Percentiles rank a stretch among this genome's conserved stretches.
Conservation (phyloP, 495 filamentous ascomycete species). For the Xylaria sp. region DNA sequence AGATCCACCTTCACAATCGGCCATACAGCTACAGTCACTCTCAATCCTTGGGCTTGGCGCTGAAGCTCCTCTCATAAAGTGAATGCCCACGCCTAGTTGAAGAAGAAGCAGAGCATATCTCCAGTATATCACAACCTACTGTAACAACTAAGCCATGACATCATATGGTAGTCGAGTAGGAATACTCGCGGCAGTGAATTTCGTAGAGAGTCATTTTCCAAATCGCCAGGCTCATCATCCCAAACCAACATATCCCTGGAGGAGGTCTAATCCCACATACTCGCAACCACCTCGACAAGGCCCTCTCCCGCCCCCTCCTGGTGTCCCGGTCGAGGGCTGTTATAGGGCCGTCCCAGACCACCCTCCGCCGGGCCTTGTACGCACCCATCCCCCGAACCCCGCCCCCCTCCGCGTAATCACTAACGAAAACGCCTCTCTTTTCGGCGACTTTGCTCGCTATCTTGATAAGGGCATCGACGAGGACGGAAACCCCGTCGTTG, state of each 20-base stretch:
- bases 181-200: background rate
- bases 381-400: slow-evolving; percentile 55
- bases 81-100: background rate
- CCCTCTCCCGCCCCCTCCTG: background rate
- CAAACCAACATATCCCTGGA: background rate
- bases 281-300: background rate
- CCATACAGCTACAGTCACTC: background rate
- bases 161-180: background rate
- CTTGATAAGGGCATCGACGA: slow-evolving; percentile 77
- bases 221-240: background rate
- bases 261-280: background rate
- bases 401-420: slow-evolving; percentile 65
- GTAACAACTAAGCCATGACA: slow-evolving; percentile 1
- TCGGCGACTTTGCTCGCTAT: slow-evolving; percentile 83
- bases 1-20: background rate
- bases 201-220: slow-evolving; percentile 11
- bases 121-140: background rate
- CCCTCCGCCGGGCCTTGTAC: slow-evolving; percentile 47
- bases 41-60: background rate
- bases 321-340: background rate
- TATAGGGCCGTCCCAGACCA: slow-evolving; percentile 61
- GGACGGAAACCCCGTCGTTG: slow-evolving; percentile 56
- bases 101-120: background rate
- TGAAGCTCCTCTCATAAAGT: background rate
- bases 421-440: slow-evolving; percentile 65